Evolutionary conservation across 805 yeast species (phyloP).

Genomic region (Wickerhamia fluorescens): DNA sequence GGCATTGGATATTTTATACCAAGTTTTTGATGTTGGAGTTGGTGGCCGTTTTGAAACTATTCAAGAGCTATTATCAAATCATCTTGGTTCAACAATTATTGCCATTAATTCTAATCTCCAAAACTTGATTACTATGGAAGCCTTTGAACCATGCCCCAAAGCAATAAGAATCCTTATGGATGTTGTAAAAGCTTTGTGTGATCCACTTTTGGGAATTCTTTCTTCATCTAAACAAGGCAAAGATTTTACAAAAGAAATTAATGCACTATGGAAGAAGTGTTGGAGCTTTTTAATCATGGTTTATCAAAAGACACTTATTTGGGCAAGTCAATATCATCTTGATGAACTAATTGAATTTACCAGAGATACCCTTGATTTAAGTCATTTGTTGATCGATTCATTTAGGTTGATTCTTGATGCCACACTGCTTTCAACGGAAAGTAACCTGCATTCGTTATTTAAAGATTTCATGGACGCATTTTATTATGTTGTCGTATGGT

Average conservation of each 20-base stretch:
- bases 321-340: constrained; percentile 64
- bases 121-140: constrained; percentile 38
- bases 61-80: constrained; percentile 41
- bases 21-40: constrained; percentile 58
- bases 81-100: constrained; percentile 38
- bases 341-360: constrained; percentile 70
- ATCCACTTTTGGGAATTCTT: constrained; percentile 58
- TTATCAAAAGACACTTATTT: constrained; percentile 56
- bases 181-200: constrained; percentile 52
- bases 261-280: constrained; percentile 54
- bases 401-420: constrained; percentile 37
- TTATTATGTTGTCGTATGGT: constrained; percentile 66
- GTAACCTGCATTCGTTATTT: constrained; percentile 27
- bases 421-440: not conserved
- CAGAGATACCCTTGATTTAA: constrained; percentile 75
- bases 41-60: constrained; percentile 71
- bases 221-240: constrained; percentile 8
- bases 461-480: constrained; percentile 55
- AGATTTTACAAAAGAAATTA: constrained; percentile 15
- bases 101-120: constrained; percentile 44
- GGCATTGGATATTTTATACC: constrained; percentile 65
- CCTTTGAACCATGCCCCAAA: constrained; percentile 69
- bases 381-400: constrained; percentile 61
- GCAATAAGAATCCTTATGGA: constrained; percentile 73
- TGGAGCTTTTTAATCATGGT: constrained; percentile 73